Evolutionary conservation across 441 rosid species (phyloP).

Genomic region (Corymbia calophylla): DNA sequence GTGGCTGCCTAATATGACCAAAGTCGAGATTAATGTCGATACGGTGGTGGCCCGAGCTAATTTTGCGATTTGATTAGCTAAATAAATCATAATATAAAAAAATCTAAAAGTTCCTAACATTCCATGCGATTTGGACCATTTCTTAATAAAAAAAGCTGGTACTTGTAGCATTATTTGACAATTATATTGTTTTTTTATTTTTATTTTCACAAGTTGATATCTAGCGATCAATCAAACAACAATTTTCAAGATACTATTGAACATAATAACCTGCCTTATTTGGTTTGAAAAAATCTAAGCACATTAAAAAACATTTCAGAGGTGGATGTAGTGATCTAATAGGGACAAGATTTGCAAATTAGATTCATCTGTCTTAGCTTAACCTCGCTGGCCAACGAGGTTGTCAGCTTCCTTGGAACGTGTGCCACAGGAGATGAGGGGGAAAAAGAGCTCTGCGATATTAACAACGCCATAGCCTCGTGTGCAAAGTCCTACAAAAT

Average conservation of each 20-base stretch:
- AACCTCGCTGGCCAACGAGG: not conserved
- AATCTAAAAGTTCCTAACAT: not conserved
- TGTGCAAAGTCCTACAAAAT: not conserved
- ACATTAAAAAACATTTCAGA: not conserved
- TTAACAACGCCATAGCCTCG: not conserved
- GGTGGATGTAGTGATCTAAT: not conserved
- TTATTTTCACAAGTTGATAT: not conserved
- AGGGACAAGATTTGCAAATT: not conserved
- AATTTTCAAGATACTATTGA: not conserved
- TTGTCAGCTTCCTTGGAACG: not conserved
- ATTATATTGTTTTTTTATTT: too few relatives aligned
- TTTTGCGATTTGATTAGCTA: not conserved
- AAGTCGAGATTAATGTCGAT: not conserved
- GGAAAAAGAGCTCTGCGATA: not conserved
- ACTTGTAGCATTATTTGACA: not conserved
- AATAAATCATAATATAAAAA: not conserved
- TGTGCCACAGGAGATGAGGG: not conserved
- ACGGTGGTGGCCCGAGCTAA: accelerated
- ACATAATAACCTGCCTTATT: not conserved
- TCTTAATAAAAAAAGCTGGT: accelerated
- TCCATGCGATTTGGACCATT: not conserved
- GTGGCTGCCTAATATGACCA: not conserved
- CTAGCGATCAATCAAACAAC: not conserved
- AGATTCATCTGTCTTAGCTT: not conserved
- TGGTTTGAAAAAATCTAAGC: not conserved